Percentiles rank a stretch among this genome's conserved stretches.
Evolutionary conservation across 1,284 basidiomycete species (phyloP).

Genomic region (Ceraceosorus guamensis): DNA sequence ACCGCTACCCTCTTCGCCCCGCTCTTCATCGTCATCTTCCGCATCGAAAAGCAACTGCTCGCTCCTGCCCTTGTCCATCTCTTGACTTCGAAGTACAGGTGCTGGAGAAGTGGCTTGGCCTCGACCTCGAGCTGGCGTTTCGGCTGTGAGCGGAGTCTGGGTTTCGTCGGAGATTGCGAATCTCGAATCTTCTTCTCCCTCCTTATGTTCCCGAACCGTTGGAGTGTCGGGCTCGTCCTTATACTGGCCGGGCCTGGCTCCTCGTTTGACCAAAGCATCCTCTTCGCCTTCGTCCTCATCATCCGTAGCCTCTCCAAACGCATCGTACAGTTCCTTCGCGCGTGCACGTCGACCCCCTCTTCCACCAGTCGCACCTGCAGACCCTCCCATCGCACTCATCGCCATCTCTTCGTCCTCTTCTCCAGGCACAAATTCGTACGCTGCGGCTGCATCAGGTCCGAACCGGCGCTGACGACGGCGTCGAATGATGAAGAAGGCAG

Average conservation of each 20-base stretch:
- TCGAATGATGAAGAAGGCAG: conserved; percentile 54
- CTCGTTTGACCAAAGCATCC: conserved; percentile 2
- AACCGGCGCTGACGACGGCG: conserved; percentile 53
- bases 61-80: too few relatives aligned
- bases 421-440: conserved; percentile 61
- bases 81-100: too few relatives aligned
- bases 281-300: conserved; percentile 34
- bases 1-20: too few relatives aligned
- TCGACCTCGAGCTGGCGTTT: too few relatives aligned
- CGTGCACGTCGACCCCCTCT: conserved; percentile 19
- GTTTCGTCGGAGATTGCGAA: conserved; percentile 9
- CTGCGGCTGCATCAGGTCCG: conserved; percentile 18
- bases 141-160: conserved; percentile 2
- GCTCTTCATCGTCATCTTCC: too few relatives aligned
- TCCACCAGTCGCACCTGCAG: conserved; percentile 13
- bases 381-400: conserved; percentile 42
- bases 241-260: neutral
- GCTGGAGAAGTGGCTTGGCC: too few relatives aligned
- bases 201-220: conserved; percentile 10
- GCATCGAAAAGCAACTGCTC: too few relatives aligned
- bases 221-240: neutral
- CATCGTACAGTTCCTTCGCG: conserved; percentile 50
- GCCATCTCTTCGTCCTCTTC: conserved; percentile 57
- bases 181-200: conserved; percentile 8
- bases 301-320: conserved; percentile 47